A percentile compares a stretch with the other conserved stretches of the same genome.
phyloP scores from a whole-genome alignment of 371 early-diverging fungal species.

The Rhizopus microsporus region DNA sequence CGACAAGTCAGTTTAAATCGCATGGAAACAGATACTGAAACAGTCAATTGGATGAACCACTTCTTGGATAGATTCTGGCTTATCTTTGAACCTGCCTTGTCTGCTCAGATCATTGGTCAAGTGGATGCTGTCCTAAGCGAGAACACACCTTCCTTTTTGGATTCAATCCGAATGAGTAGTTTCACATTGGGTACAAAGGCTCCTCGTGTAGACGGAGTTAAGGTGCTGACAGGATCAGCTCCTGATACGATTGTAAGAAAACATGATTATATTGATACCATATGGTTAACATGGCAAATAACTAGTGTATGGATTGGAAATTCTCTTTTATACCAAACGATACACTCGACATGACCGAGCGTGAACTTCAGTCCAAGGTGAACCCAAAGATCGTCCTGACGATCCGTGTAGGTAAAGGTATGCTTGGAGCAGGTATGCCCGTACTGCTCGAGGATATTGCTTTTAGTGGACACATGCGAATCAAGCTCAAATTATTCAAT shows the following conservation, averaged over 20 bases:
- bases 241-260: conserved; percentile 72
- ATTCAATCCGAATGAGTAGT: conserved; percentile 82
- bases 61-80: conserved; percentile 89
- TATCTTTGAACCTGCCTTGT: conserved; percentile 88
- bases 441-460: conserved; percentile 88
- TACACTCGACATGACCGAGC: conserved; percentile 60
- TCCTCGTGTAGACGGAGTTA: conserved; percentile 86
- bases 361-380: conserved; percentile 60
- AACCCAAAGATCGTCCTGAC: conserved; percentile 93
- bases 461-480: conserved; percentile 77
- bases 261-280: neutral
- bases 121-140: conserved; percentile 73
- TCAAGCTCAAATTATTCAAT: conserved; percentile 77
- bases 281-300: neutral
- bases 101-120: conserved; percentile 69
- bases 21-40: conserved; percentile 69
- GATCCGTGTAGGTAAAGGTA: conserved; percentile 86
- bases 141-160: conserved; percentile 84
- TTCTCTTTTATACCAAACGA: conserved; percentile 83
- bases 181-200: conserved; percentile 96
- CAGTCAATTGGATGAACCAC: conserved; percentile 95
- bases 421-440: conserved; percentile 87
- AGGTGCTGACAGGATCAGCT: conserved; percentile 71
- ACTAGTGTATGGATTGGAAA: conserved; percentile 85
- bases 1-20: conserved; percentile 53